A percentile compares a stretch with the other conserved stretches of the same genome.
Conservation (phyloP, 2,329 filamentous ascomycete genomes). For the Paecilomyces formosus region DNA sequence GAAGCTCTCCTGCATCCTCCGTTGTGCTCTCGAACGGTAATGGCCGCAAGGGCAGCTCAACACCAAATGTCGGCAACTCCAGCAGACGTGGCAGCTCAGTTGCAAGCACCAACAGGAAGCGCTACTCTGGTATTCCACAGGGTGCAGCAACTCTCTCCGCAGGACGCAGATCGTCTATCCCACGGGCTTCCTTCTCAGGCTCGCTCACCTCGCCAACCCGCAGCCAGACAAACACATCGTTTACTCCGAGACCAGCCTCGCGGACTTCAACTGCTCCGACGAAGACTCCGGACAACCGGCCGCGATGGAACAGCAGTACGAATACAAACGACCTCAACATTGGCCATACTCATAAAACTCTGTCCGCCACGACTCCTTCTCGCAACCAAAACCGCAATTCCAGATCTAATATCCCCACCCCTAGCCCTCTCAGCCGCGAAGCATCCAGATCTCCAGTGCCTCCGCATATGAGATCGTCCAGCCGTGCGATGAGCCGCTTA, state of each 20-base stretch:
- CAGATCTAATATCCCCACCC: constrained; percentile 31
- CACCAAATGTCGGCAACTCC: constrained; percentile 34
- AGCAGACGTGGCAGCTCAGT: constrained; percentile 43
- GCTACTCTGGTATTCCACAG: constrained; percentile 43
- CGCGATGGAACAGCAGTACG: constrained; percentile 65
- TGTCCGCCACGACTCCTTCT: constrained; percentile 53
- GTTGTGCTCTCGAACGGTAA: constrained; percentile 48
- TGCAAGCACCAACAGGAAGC: constrained; percentile 30
- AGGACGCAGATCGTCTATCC: constrained; percentile 29
- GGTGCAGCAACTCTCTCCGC: constrained; percentile 17
- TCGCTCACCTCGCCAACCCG: constrained; percentile 26
- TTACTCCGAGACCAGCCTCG: constrained; percentile 44
- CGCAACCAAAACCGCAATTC: constrained; percentile 38
- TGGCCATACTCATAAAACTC: constrained; percentile 63
- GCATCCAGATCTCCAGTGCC: constrained; percentile 32
- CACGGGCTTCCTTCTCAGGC: constrained; percentile 18
- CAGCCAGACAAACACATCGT: constrained; percentile 35
- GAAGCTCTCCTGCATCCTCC: constrained; percentile 64
- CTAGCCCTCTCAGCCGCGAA: constrained; percentile 36
- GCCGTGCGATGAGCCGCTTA: constrained; percentile 22
- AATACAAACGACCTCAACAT: constrained; percentile 57
- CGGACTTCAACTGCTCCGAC: constrained; percentile 39
- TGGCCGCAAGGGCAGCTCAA: constrained; percentile 40
- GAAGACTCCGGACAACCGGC: constrained; percentile 47
- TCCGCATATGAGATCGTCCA: constrained; percentile 18